A percentile compares a stretch with the other conserved stretches of the same genome.
phyloP scores from a whole-genome alignment of 2,329 filamentous ascomycete species.

The Sporothrix euskadiensis region DNA sequence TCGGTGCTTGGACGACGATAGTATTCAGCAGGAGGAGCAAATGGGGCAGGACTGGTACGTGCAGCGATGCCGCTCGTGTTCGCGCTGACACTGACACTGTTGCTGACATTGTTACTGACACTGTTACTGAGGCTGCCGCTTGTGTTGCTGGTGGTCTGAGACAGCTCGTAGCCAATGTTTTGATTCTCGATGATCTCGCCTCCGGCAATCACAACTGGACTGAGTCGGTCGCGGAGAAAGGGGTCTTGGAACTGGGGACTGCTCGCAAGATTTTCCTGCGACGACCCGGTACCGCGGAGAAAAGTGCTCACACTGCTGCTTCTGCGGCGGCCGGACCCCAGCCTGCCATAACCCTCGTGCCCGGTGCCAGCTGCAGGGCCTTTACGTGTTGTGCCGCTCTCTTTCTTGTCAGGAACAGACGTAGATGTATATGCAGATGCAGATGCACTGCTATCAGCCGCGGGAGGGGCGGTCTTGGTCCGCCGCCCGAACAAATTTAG shows the following conservation, averaged over 20 bases:
- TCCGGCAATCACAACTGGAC: slow-evolving; percentile 66
- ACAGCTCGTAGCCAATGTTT: slow-evolving; percentile 54
- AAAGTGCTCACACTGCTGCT: slow-evolving; percentile 60
- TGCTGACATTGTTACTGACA: no score
- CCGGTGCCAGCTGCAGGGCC: slow-evolving; percentile 91
- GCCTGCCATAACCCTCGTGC: slow-evolving; percentile 78
- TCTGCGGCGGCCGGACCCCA: slow-evolving; percentile 62
- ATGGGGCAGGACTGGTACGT: neutral
- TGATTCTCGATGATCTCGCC: slow-evolving; percentile 63
- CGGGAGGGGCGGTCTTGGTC: slow-evolving; percentile 62
- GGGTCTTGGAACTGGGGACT: slow-evolving; percentile 50
- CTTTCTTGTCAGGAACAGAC: slow-evolving; percentile 54
- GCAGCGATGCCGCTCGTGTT: neutral
- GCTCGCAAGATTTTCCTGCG: slow-evolving; percentile 53
- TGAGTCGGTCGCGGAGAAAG: slow-evolving; percentile 63
- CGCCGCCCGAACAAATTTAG: slow-evolving; percentile 79
- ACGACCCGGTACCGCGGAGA: slow-evolving; percentile 49
- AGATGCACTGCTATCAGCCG: slow-evolving; percentile 45
- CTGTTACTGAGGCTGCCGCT: slow-evolving; percentile 42
- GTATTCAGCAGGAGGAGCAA: neutral
- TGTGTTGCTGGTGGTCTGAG: slow-evolving; percentile 50
- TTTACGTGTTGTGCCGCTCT: slow-evolving; percentile 61
- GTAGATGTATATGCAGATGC: slow-evolving; percentile 42
- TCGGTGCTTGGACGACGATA: slow-evolving; percentile 46
- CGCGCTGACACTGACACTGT: neutral